Conservation (phyloP, 2,329 filamentous ascomycete species). For the Bipolaris zeicola region DNA sequence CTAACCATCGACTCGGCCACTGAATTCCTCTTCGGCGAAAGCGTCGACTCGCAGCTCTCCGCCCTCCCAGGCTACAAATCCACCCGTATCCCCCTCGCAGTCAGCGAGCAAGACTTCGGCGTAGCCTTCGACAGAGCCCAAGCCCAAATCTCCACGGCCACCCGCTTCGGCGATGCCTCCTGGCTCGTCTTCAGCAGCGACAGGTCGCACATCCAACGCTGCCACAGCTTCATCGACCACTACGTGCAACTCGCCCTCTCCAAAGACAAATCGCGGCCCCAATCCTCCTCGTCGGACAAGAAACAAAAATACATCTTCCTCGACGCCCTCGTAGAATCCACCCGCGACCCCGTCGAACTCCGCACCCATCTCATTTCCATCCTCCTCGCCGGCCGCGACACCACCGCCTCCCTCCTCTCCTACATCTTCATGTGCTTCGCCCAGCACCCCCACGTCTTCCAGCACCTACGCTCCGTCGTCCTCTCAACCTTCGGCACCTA, state of each 20-base stretch:
- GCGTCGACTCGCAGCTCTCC: conserved; percentile 37
- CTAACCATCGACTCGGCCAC: conserved; percentile 48
- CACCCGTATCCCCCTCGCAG: conserved; percentile 11
- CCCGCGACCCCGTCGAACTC: conserved; percentile 68
- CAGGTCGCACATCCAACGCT: conserved; percentile 33
- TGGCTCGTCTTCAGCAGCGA: conserved; percentile 41
- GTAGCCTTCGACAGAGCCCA: conserved; percentile 33
- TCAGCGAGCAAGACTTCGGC: conserved; percentile 32
- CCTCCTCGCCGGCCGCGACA: conserved; percentile 83
- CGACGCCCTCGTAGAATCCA: conserved; percentile 78
- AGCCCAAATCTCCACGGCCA: conserved; percentile 14
- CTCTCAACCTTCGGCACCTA: conserved; percentile 51
- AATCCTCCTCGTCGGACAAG: conserved; percentile 17
- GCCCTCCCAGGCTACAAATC: conserved; percentile 26
- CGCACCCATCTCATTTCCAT: conserved; percentile 83
- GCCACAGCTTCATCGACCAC: conserved; percentile 36
- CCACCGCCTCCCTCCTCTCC: conserved; percentile 78
- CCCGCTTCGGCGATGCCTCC: conserved; percentile 38
- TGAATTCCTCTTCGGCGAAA: conserved; percentile 47
- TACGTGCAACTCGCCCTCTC: conserved; percentile 32
- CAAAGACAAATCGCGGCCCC: conserved; percentile 17
- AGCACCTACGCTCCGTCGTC: conserved; percentile 45
- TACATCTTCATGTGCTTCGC: conserved; percentile 65
- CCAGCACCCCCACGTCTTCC: conserved; percentile 45
- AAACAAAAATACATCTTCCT: conserved; percentile 73